Conservation (phyloP, 306 rosid species). For the Heteromeles arbutifolia region DNA sequence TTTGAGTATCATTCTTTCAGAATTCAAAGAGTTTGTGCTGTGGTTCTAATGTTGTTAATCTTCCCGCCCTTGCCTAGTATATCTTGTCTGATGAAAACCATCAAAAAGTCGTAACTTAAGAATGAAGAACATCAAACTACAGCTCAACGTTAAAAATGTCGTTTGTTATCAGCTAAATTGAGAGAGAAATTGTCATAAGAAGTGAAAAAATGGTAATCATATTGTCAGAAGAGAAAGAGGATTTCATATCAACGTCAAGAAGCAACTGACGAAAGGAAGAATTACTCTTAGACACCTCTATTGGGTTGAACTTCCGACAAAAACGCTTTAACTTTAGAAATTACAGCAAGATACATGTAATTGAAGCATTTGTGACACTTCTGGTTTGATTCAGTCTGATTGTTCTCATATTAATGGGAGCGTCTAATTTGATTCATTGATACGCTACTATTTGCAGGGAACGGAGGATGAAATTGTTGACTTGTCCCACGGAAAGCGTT, state of each 20-base stretch:
- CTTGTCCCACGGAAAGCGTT: constrained; percentile 89
- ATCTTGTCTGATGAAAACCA: not conserved
- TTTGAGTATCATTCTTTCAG: not conserved
- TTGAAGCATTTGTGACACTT: not conserved
- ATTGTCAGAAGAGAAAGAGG: no score
- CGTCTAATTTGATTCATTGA: not conserved
- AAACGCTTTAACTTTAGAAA: not conserved
- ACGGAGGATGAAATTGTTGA: constrained; percentile 91
- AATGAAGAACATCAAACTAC: not conserved
- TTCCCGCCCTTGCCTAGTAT: not conserved
- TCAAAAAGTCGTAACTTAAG: not conserved
- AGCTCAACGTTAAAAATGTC: not conserved
- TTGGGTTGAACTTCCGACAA: not conserved
- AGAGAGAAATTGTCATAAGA: not conserved
- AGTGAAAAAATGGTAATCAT: not conserved
- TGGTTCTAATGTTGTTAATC: not conserved
- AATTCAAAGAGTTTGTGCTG: not conserved
- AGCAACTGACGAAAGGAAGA: not conserved
- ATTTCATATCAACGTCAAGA: not conserved
- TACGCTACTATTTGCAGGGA: constrained; percentile 58
- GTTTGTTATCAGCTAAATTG: not conserved
- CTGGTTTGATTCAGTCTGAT: not conserved
- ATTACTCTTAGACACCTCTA: not conserved
- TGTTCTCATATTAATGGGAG: not conserved
- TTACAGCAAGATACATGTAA: not conserved